These are phyloP conservation scores for Adansonia gregorii DNA, from an alignment of 441 rosid genomes.

Conservation along the genomic window DNA sequence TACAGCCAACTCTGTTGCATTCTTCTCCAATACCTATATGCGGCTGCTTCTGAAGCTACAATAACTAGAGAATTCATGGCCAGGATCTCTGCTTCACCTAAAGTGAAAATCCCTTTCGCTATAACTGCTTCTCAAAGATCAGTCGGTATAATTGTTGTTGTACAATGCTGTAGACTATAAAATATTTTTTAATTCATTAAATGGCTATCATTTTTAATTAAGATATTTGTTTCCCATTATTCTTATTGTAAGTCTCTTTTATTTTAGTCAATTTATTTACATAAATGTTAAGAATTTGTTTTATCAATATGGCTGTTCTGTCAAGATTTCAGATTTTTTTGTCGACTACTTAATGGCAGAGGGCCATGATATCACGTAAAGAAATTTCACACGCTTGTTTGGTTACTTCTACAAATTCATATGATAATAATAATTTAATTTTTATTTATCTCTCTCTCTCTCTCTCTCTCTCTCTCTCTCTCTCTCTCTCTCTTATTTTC, in stretches of 20 bases:
- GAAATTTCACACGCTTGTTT: too few species aligned
- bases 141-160: slow-evolving; percentile 32
- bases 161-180: slow-evolving; percentile 33
- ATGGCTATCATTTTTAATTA: slow-evolving; percentile 22
- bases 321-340: too few species aligned
- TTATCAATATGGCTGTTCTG: background rate
- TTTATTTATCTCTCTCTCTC: too few species aligned
- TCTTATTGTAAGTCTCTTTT: slow-evolving; percentile 12
- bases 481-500: too few species aligned
- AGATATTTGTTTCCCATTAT: slow-evolving; percentile 15
- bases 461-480: too few species aligned
- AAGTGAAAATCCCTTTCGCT: background rate
- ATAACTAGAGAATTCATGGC: slow-evolving; percentile 23
- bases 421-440: too few species aligned
- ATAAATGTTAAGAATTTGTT: slow-evolving; percentile 4
- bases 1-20: slow-evolving; percentile 15
- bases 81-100: slow-evolving; percentile 14
- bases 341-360: too few species aligned
- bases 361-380: too few species aligned
- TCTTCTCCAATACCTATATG: slow-evolving; percentile 29
- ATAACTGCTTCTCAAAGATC: slow-evolving; percentile 24
- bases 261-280: slow-evolving; percentile 19
- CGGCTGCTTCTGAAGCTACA: slow-evolving; percentile 26
- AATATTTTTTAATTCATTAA: slow-evolving; percentile 19
- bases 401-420: too few species aligned